Conservation (phyloP, 169 alveolate genomes). For the Plasmodium coatneyi region DNA sequence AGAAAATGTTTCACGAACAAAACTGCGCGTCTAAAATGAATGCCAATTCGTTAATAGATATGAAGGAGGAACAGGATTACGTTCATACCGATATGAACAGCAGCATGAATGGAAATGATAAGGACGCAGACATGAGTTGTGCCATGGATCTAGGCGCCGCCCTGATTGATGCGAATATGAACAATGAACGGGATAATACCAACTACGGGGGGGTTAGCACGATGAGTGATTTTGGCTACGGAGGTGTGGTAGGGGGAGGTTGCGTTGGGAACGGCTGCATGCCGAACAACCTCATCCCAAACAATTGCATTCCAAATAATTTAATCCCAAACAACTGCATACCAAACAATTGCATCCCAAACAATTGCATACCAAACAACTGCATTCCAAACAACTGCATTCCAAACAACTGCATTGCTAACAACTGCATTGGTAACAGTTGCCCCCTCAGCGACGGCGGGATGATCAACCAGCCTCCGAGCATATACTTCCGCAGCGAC, state of each 20-base stretch:
- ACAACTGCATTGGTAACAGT: background rate
- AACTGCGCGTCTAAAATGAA: slow-evolving; percentile 10
- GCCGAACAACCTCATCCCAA: no score
- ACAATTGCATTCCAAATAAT: no score
- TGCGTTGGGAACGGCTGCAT: background rate
- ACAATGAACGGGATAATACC: background rate
- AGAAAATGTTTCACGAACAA: slow-evolving; percentile 32
- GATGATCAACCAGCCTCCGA: background rate
- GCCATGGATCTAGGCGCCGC: background rate
- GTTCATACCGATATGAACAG: background rate
- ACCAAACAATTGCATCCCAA: no score
- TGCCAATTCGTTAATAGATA: slow-evolving; percentile 9
- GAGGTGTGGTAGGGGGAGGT: background rate
- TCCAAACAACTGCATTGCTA: background rate
- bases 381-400: background rate
- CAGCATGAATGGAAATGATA: slow-evolving; percentile 7
- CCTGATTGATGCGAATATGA: background rate
- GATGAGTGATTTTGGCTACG: background rate
- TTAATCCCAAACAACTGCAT: no score
- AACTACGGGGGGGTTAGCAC: background rate
- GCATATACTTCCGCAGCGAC: slow-evolving; percentile 22
- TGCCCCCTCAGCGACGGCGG: background rate
- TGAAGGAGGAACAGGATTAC: slow-evolving; percentile 7
- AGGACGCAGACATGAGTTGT: background rate
- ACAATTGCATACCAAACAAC: background rate